Evolutionary conservation across 176 grass and related monocot species (phyloP).

Genomic region (Avena sativa): DNA sequence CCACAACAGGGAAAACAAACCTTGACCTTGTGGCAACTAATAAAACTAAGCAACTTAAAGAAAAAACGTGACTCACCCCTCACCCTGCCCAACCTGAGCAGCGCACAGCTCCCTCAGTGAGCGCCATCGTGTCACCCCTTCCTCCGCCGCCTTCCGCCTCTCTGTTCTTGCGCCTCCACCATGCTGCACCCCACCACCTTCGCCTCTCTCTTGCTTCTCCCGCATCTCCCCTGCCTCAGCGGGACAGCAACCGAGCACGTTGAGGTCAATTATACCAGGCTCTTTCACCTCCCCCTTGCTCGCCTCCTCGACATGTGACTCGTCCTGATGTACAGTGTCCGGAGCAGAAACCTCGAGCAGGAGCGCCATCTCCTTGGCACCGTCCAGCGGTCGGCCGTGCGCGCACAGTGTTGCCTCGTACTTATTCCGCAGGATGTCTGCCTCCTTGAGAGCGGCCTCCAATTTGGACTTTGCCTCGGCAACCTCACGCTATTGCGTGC

Average conservation of each 20-base stretch:
- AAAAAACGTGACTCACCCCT: not conserved
- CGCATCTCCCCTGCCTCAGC: not conserved
- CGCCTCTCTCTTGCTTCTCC: not conserved
- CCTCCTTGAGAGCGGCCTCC: not conserved
- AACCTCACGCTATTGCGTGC: not conserved
- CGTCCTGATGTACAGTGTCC: not conserved
- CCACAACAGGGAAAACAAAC: not conserved
- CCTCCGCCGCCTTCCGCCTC: not conserved
- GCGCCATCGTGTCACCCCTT: not conserved
- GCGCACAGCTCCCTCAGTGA: not conserved
- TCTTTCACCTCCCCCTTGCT: not conserved
- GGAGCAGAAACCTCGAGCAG: not conserved
- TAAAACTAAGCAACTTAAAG: slow-evolving; percentile 10
- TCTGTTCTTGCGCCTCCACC: too few species aligned
- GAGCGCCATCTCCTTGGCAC: not conserved
- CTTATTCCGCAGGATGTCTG: not conserved
- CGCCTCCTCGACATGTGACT: not conserved
- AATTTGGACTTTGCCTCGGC: not conserved
- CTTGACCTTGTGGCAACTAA: not conserved
- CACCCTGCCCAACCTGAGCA: not conserved
- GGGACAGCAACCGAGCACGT: not conserved
- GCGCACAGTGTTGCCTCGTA: not conserved
- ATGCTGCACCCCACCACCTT: not conserved
- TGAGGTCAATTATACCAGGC: not conserved
- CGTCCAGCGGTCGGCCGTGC: not conserved